Base-by-base conservation (phyloP, 2,329 filamentous ascomycete genomes). In the Stromatinia cepivora region DNA sequence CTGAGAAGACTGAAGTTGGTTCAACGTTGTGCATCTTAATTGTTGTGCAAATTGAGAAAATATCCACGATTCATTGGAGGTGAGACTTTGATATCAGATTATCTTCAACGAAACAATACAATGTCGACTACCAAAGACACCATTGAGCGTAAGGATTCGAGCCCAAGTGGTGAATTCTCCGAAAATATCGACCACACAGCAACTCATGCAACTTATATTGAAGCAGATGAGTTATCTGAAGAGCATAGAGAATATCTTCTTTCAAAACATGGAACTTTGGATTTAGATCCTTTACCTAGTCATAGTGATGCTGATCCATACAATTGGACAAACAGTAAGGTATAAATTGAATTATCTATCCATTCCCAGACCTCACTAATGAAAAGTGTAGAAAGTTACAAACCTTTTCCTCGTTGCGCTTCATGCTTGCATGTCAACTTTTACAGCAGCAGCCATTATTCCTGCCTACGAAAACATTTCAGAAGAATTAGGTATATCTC, bases 271-370 rank as follows among this genome's bases (percentile, higher is more conserved):
- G 68, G 70, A 13, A 71, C 57, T 52, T 52, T 70, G 20, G 62
- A 71, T 42, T 13, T 71, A 46, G 70, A 71, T 67, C 70, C 70
- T n/a, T 10, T 71, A 22, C 70, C 70, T 15, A 52, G 62, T 42
- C 25, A n/a, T 7, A 66, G 62, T 4, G 62, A 54, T 8, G 82
- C 82, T 8, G 84, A 86, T 75, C 85, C 84, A 1, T 85, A 84
- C 74, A 86, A 87, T 71, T 86, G 84, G 84, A 80, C 83, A 4
- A 74, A 71, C 13, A 84, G 83, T 82, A 84, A 84, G 79, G 82
- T 82, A 73, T 13, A 13, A 39, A n/a, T 34, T 20, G 9, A 57
- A 36, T 13, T 4, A 42, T 45, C 1, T 31, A 39, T 48, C 22
- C 8, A 6, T 36, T 34, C 4, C 17, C 4, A 15, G 3, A 39